Evolutionary conservation across 305 asterid species (phyloP), one percentile per base, ranked within the genome.

Genomic region (Lippia alba): DNA sequence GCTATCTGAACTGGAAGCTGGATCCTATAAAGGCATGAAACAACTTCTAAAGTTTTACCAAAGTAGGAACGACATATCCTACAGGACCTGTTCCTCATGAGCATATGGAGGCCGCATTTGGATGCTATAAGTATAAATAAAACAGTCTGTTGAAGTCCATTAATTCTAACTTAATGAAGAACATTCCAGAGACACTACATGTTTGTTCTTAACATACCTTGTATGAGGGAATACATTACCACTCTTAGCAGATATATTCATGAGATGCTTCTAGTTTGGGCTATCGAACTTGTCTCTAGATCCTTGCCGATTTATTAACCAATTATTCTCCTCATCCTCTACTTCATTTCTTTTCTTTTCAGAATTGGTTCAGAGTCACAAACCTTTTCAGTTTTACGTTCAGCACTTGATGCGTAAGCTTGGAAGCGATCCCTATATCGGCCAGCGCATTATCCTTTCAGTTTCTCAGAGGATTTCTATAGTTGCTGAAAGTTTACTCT

Each of bases 341-440:
- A 63, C 14, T 56, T 17, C 61, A 56, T 18, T 59, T 41, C 6
- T 66, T 67, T 76, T 46, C 74, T 54, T 71, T 61, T 56, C 89
- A 92, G 98, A 83, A 48, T 49, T 60, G 69, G 76, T 69, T 79
- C 83, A 79, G 54, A 54, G 71, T 41, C 81, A 60, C 68, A 67
- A 61, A 61, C 77, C 49, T 75, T 79, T 78, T 68, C 83, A 81
- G 82, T 77, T 77, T 79, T 80, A 83, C 81, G 77, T 87, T 69
- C 99, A 95, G 79, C 98, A 95, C 76, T 78, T 92, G 83, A 56
- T 91, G 78, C 97, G 98, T 39, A 91, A 85, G 76, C 96, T 95
- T 71, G 99, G 99, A 75, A 85, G 81, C 9, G 87, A 87, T 66
- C 81, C 93, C 53, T 89, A 75, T 70, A 56, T 89, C 56, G 99